Evolutionary conservation across 2,329 filamentous ascomycete species (phyloP).

Genomic region (Colletotrichum tamarilloi): DNA sequence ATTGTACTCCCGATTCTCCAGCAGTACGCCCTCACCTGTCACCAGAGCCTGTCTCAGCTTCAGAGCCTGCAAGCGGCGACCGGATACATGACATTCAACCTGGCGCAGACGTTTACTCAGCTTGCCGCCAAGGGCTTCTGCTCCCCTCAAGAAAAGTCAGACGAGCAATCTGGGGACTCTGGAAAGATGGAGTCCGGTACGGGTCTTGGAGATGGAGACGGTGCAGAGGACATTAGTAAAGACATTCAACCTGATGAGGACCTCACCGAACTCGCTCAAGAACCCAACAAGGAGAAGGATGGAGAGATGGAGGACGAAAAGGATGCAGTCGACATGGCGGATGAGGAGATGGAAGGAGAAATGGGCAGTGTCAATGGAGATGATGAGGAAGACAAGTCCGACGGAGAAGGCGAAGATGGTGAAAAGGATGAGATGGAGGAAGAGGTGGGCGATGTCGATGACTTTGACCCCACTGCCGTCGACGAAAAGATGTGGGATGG

Average conservation of each 20-base stretch:
- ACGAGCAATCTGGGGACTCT: slow-evolving; percentile 74
- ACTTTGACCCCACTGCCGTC: slow-evolving; percentile 87
- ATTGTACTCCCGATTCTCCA: slow-evolving; percentile 77
- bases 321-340: slow-evolving; percentile 91
- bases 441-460: slow-evolving; percentile 90
- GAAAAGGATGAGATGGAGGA: slow-evolving; percentile 85
- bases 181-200: slow-evolving; percentile 92
- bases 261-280: slow-evolving; percentile 88
- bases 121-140: slow-evolving; percentile 91
- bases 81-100: slow-evolving; percentile 78
- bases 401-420: slow-evolving; percentile 72
- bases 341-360: slow-evolving; percentile 91
- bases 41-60: slow-evolving; percentile 68
- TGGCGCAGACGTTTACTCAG: slow-evolving; percentile 82
- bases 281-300: slow-evolving; percentile 74
- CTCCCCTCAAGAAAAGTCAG: slow-evolving; percentile 83
- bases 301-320: slow-evolving; percentile 82
- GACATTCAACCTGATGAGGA: slow-evolving; percentile 96
- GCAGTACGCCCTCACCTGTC: slow-evolving; percentile 75
- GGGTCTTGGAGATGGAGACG: slow-evolving; percentile 93
- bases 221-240: slow-evolving; percentile 97
- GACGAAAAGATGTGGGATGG: slow-evolving; percentile 99
- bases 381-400: slow-evolving; percentile 69
- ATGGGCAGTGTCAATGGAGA: slow-evolving; percentile 73
- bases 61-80: slow-evolving; percentile 75